Base-by-base conservation (phyloP, 164 flowering plant genomes). In the Cinnamomum micranthum region DNA sequence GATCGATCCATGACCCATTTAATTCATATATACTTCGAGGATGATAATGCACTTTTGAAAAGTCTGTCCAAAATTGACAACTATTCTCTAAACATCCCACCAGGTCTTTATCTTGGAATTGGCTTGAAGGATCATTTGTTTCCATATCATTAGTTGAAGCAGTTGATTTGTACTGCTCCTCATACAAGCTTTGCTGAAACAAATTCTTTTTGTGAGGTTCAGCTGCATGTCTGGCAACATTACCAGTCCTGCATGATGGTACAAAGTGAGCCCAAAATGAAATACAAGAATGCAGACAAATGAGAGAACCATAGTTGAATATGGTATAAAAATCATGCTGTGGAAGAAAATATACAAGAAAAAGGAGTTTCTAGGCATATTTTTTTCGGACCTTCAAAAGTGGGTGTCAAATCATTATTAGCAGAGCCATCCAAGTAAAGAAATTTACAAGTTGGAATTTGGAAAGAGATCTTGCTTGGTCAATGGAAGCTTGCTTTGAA, bases 21-120 rank as follows among this genome's bases (percentile, higher is more conserved):
- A 92, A 73, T 80, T 94, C 93, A 78, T 90, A 90, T 17, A 92
- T 70, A 84, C 97, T 95, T 74, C 81, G 92, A 13, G 94, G 98
- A 85, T 95, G 99, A 80, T 88, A 94, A 68, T 95, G 97, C 67
- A 90, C 97, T 83, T 95, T 93, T 68, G 99, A 91, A 82, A 81
- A 95, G 80, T 95, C 99, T 22, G 99, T 90, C 99, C 98, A 95
- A 81, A 50, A 93, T 23, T 87, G 80, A 69, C 92, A 93, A 70
- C 64, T 82, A 68, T 82, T 85, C 74, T 93, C 93, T 74, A 93
- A 81, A 82, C 80, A 77, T 47, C 85, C 87, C 71, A 94, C 90
- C 50, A 90, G 82, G 72, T 91, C 93, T 74, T 84, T 81, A 74
- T 93, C 97, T 74, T 78, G 80, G 73, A 80, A 76, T 72, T 85